Evolutionary conservation across 352 stramenopile species (phyloP).

Genomic region (Pythium aphanidermatum): DNA sequence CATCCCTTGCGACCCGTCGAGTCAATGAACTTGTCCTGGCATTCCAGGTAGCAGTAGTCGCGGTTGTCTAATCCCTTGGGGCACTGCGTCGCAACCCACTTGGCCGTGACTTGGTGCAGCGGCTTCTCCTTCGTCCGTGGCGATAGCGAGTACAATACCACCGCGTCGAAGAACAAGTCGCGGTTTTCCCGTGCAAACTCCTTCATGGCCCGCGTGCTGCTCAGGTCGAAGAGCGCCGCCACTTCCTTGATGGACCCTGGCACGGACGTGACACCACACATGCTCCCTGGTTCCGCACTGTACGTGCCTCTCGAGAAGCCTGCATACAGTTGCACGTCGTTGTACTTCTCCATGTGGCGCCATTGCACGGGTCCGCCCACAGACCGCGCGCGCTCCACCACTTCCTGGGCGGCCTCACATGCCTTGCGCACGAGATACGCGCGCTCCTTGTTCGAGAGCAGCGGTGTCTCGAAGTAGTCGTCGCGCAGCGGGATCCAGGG

Average conservation of each 20-base stretch:
- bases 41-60: conserved; percentile 79
- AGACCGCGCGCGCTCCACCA: conserved; percentile 64
- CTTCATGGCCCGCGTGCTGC: conserved; percentile 61
- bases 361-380: conserved; percentile 59
- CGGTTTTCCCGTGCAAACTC: conserved; percentile 48
- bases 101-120: conserved; percentile 81
- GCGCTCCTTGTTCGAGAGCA: conserved; percentile 60
- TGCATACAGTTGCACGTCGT: conserved; percentile 71
- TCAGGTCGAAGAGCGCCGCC: conserved; percentile 61
- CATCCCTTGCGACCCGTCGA: conserved; percentile 70
- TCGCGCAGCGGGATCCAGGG: conserved; percentile 66
- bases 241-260: conserved; percentile 66
- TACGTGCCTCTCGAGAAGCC: conserved; percentile 38
- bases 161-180: conserved; percentile 63
- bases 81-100: conserved; percentile 65
- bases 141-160: conserved; percentile 66
- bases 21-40: conserved; percentile 85
- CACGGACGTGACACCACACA: conserved; percentile 78
- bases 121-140: conserved; percentile 62
- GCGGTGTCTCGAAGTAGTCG: conserved; percentile 66
- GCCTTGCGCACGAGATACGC: conserved; percentile 75
- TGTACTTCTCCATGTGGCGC: conserved; percentile 71
- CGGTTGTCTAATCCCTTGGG: conserved; percentile 56
- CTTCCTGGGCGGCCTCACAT: conserved; percentile 70
- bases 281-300: conserved; percentile 33